Evolutionary conservation across 768 basidiomycete species (phyloP).

Genomic region (Tricholoma matsutake): DNA sequence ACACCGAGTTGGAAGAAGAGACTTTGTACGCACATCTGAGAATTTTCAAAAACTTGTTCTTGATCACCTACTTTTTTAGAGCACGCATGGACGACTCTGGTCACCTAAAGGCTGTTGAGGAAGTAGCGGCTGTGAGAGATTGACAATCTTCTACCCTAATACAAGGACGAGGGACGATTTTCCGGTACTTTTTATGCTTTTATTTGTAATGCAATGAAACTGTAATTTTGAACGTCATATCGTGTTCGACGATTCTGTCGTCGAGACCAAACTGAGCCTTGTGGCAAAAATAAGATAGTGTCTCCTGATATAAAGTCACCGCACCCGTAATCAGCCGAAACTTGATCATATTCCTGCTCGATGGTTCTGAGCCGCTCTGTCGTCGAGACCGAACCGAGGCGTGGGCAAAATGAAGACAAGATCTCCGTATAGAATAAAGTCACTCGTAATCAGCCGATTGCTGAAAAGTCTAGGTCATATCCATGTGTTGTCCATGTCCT

Average conservation of each 20-base stretch:
- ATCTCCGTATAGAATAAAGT: no score
- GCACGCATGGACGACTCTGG: constrained; percentile 37
- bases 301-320: no score
- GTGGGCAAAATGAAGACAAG: no score
- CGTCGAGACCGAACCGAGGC: no score
- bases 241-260: no score
- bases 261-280: no score
- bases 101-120: constrained; percentile 15
- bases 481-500: not conserved
- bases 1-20: constrained; percentile 50
- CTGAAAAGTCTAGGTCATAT: no score
- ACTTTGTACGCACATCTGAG: constrained; percentile 38
- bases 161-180: not conserved
- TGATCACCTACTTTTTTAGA: not conserved
- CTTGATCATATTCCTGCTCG: no score
- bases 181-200: not conserved
- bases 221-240: not conserved
- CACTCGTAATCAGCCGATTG: no score
- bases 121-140: not conserved
- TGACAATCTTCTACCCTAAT: not conserved
- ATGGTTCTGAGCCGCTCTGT: no score
- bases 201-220: not conserved
- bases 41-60: not conserved
- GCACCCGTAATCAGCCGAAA: no score
- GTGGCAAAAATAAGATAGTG: no score